phyloP scores from a whole-genome alignment of 1,284 basidiomycete species.

The Ganoderma multipileum region DNA sequence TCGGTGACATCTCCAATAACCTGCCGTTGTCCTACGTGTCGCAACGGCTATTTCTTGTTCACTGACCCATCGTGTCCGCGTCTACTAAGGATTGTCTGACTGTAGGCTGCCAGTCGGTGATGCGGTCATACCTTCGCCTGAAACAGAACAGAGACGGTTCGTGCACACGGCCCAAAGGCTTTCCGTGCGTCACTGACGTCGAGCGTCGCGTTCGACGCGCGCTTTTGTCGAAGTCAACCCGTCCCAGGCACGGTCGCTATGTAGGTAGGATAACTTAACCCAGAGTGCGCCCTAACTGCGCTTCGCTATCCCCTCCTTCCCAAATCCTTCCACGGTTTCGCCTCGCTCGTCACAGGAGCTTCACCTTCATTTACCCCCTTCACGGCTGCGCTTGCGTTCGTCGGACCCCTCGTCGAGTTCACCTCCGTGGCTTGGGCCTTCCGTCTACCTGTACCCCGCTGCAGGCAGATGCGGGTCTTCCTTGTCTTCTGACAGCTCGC shows the following conservation, averaged over 20 bases:
- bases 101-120: background rate
- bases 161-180: background rate
- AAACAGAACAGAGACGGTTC: background rate
- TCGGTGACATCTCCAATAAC: background rate
- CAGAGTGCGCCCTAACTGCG: background rate
- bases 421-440: constrained; percentile 13
- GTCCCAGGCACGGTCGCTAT: constrained; percentile 8
- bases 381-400: background rate
- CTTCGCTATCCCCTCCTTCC: background rate
- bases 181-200: constrained; percentile 13
- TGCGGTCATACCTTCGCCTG: background rate
- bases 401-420: background rate
- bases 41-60: background rate
- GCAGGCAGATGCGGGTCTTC: constrained; percentile 25
- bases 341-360: constrained; percentile 5
- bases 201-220: constrained; percentile 9
- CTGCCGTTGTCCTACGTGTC: background rate
- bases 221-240: background rate
- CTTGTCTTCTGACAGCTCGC: constrained; percentile 9
- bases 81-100: background rate
- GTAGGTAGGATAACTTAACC: constrained; percentile 1
- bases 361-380: constrained; percentile 24
- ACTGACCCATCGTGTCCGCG: background rate
- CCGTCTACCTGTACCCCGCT: constrained; percentile 26
- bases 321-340: background rate